Evolutionary conservation across 164 flowering plant genomes (phyloP), one percentile per base, ranked within the genome.

Genomic region (Tinospora cordifolia): DNA sequence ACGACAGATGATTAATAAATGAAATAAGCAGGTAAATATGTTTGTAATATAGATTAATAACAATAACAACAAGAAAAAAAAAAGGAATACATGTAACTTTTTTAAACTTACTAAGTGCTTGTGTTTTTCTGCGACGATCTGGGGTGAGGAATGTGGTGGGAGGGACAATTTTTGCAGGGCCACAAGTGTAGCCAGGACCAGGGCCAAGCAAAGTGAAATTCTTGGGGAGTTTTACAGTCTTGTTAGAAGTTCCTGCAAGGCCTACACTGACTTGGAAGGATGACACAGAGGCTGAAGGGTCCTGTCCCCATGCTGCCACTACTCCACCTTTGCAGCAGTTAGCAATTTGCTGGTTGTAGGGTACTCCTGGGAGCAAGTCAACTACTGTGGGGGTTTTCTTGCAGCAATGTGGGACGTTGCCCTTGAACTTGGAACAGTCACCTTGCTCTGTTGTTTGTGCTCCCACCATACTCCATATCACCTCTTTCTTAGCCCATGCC

Each of bases 301-400:
- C 90, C 69, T 88, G 89, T 5, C 88, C 91, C 85, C 83, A 86
- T 0, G 91, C 71, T 4, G 79, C 67, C n/a, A 84, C 71, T 0
- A 86, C 86, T 8, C 91, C 91, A 34, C 82, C 89, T 71, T 86
- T 85, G 80, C 91, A 87, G 74, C 91, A 87, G 25, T 87, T 87
- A 24, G 83, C 36, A 49, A 79, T 60, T 59, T 87, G 91, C 69
- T 87, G 89, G 63, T 87, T 86, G 78, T 86, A 86, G 46, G 91
- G 89, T 13, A 79, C 86, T 22, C 86, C 89, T 1, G 88, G 91
- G 0, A 86, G 83, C 78, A 88, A 80, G 72, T 88, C 92, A 0
- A 86, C 88, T 0, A 88, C 80, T 4, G 75, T 74, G 8, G 88
- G 92, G 60, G 9, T 77, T 62, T 71, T 88, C 76, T 79, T 79